Conservation (phyloP, 257 asterid species). For the Plectranthus barbatus region DNA sequence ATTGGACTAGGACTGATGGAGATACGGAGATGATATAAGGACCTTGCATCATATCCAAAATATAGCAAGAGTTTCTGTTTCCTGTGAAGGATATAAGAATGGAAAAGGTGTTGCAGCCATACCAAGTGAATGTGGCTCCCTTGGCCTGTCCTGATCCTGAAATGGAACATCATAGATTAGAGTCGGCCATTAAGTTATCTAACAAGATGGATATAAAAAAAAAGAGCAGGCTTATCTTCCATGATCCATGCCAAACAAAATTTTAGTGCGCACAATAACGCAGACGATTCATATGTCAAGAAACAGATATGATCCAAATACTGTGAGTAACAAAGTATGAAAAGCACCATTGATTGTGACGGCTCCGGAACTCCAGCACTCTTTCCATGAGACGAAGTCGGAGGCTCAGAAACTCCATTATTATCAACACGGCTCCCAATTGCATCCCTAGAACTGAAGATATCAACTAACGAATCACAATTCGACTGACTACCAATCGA, state of each 20-base stretch:
- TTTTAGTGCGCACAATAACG: neutral
- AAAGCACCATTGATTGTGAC: constrained; percentile 22
- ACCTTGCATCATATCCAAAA: neutral
- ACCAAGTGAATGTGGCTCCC: constrained; percentile 37
- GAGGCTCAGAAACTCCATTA: constrained; percentile 29
- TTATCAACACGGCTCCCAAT: constrained; percentile 1
- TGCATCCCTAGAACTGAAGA: constrained; percentile 37
- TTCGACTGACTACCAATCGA: constrained; percentile 26
- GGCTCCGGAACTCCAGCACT: constrained; percentile 21
- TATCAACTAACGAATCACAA: constrained; percentile 47
- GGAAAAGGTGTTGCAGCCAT: constrained; percentile 13
- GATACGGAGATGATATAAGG: neutral
- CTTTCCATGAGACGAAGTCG: constrained; percentile 27
- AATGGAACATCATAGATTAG: constrained; percentile 7
- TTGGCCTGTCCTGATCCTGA: constrained; percentile 34
- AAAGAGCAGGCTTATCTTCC: neutral
- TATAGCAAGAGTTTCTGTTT: neutral
- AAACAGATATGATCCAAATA: neutral
- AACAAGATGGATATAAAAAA: neutral
- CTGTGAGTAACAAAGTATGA: neutral
- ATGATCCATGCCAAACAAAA: neutral
- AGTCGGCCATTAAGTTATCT: neutral
- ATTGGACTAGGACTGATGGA: neutral
- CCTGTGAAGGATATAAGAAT: neutral
- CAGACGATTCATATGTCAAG: neutral